phyloP scores from a whole-genome alignment of 306 rosid species.

The Cicer pinnatifidum region DNA sequence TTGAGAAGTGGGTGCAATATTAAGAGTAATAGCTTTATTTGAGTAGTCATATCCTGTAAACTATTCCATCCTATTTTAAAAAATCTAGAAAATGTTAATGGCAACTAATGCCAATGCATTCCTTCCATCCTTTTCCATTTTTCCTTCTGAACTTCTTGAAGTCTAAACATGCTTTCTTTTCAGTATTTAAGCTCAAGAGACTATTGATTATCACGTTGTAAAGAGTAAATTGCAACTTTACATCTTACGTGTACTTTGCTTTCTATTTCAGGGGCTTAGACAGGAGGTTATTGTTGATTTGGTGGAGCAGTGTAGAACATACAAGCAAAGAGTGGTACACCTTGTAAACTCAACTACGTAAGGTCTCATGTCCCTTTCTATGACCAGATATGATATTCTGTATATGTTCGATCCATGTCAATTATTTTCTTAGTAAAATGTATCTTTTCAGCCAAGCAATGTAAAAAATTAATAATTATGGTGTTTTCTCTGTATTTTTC shows the following conservation, averaged over 20 bases:
- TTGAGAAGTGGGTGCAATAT: neutral
- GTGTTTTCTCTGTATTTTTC: constrained; percentile 29
- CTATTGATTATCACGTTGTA: constrained; percentile 27
- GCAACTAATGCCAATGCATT: neutral
- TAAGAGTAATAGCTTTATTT: neutral
- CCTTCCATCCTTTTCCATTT: constrained; percentile 1
- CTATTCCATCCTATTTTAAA: constrained; percentile 5
- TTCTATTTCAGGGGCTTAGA: constrained; percentile 69
- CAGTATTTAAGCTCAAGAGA: constrained; percentile 4
- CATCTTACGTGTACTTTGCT: constrained; percentile 33
- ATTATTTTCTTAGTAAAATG: neutral
- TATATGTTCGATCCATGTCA: constrained; percentile 17
- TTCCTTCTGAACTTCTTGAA: constrained; percentile 7
- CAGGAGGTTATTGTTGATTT: constrained; percentile 97
- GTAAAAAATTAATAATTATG: neutral
- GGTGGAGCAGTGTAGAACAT: constrained; percentile 89
- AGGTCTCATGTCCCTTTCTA: constrained; percentile 47
- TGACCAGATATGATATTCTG: constrained; percentile 2
- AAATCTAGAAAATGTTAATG: constrained; percentile 8
- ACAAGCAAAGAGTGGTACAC: constrained; percentile 97
- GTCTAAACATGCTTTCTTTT: constrained; percentile 31
- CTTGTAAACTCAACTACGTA: constrained; percentile 97
- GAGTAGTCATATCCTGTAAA: neutral
- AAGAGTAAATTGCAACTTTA: constrained; percentile 8
- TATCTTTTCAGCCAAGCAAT: neutral